Evolutionary conservation across 768 basidiomycete genomes (phyloP), one percentile per base, ranked within the genome.

Genomic region (Exsudoporus frostii): DNA sequence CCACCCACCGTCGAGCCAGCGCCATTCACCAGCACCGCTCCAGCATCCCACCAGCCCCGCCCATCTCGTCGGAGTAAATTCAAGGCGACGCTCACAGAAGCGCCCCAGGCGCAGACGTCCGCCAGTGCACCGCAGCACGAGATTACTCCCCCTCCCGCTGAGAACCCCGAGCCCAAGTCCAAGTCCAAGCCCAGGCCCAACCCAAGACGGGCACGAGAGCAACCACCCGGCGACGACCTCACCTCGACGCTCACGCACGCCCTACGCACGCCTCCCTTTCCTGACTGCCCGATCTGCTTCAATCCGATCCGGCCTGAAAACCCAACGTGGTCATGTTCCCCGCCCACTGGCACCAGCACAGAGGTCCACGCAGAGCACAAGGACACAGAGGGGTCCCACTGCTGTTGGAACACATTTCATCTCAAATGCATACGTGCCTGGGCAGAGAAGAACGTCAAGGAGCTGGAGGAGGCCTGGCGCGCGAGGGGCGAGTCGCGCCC

Each of bases 351-450:
- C 29, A 13, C 47, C 11, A 36, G 27, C 29, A 13, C 47, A 20
- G 50, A 25, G 11, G 13, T 24, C 29, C 37, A 1, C 13, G 14
- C 34, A 4, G 25, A 15, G 41, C 57, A 42, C 51, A 53, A 66
- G 59, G 54, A 50, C 48, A 57, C 6, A 2, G 59, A 61, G 25
- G 68, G 57, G 7, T 70, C 75, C 7, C 84, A 84, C 54, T 90
- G 84, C 61, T 98, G 96, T 63, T 96, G 90, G 85, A 90, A 84
- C 11, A 84, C 90, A 0, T 94, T 97, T 63, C 96, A 98, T 71
- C 75, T 96, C 22, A 87, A 85, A 60, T 98, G 96, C 62, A 89
- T 98, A 59, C 78, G 81, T 8, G 79, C 88, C 1, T 98, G 96
- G 96, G 93, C 92, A 0, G 72, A 77, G 27, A 90, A 90, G 71